These are phyloP conservation scores for Hirschioporus abietinus DNA, from an alignment of 768 basidiomycete genomes.

Conservation along the genomic window DNA sequence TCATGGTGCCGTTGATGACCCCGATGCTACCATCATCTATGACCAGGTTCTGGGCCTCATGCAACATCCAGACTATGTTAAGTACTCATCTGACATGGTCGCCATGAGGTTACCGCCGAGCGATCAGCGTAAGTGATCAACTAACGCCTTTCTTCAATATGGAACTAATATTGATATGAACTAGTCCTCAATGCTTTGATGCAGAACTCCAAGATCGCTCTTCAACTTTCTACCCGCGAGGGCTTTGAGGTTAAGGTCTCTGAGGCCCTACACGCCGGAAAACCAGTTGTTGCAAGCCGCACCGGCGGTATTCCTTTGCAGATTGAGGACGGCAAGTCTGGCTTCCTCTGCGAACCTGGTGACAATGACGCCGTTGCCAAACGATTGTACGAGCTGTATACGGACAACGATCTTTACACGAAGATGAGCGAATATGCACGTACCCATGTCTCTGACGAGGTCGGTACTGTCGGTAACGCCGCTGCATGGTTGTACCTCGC, in stretches of 20 bases:
- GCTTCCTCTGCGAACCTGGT: conserved; percentile 74
- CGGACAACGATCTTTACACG: conserved; percentile 57
- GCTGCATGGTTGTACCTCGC: conserved; percentile 64
- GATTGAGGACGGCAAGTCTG: conserved; percentile 81
- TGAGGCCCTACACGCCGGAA: conserved; percentile 87
- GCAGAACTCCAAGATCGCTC: conserved; percentile 83
- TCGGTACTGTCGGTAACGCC: conserved; percentile 78
- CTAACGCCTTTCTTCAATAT: background rate
- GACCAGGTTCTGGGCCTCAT: conserved; percentile 69
- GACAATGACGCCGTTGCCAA: conserved; percentile 73
- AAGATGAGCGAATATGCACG: conserved; percentile 53
- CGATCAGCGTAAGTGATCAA: conserved; percentile 60
- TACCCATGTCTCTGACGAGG: conserved; percentile 80
- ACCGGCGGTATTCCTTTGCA: conserved; percentile 96
- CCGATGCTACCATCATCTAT: conserved; percentile 90
- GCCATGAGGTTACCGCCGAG: conserved; percentile 80
- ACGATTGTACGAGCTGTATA: conserved; percentile 73
- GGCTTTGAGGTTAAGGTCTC: conserved; percentile 98
- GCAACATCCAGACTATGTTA: conserved; percentile 41
- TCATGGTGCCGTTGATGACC: conserved; percentile 92
- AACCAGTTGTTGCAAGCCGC: conserved; percentile 75
- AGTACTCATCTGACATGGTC: conserved; percentile 58
- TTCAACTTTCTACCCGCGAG: conserved; percentile 90
- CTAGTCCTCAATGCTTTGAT: conserved; percentile 82
- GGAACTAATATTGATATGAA: conserved; percentile 7